Conservation (phyloP, 129 eudicot species). For the Dittrichia graveolens region DNA sequence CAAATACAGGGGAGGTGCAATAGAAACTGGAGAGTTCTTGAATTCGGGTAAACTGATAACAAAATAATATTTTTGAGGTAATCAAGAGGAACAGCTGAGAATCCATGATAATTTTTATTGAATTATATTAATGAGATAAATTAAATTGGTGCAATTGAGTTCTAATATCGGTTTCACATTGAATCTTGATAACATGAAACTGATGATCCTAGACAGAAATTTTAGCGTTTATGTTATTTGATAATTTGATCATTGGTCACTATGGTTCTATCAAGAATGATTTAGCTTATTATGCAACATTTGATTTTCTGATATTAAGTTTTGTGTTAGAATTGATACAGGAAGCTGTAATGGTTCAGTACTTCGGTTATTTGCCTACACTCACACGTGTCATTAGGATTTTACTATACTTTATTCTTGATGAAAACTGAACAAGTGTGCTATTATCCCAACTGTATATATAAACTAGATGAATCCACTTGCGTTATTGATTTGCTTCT, state of each 20-base stretch:
- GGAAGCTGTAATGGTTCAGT: not conserved
- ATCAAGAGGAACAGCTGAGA: not conserved
- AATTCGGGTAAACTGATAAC: not conserved
- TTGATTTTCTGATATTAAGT: not conserved
- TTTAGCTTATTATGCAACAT: not conserved
- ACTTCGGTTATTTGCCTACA: not conserved
- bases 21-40: conserved; percentile 7
- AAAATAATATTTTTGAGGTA: conserved; percentile 8
- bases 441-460: not conserved
- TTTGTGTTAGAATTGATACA: not conserved
- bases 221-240: not conserved
- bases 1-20: conserved; percentile 7
- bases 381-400: too few relatives aligned
- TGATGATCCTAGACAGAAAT: conserved; percentile 5
- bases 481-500: not conserved
- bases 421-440: not conserved
- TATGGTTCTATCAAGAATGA: not conserved
- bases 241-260: not conserved
- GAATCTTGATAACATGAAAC: not conserved
- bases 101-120: not conserved
- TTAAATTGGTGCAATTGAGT: not conserved
- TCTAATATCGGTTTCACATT: not conserved
- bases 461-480: not conserved
- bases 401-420: too few relatives aligned
- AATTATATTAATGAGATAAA: not conserved